Base-by-base conservation (phyloP, 2,329 filamentous ascomycete genomes). In the Monilinia fructicola region DNA sequence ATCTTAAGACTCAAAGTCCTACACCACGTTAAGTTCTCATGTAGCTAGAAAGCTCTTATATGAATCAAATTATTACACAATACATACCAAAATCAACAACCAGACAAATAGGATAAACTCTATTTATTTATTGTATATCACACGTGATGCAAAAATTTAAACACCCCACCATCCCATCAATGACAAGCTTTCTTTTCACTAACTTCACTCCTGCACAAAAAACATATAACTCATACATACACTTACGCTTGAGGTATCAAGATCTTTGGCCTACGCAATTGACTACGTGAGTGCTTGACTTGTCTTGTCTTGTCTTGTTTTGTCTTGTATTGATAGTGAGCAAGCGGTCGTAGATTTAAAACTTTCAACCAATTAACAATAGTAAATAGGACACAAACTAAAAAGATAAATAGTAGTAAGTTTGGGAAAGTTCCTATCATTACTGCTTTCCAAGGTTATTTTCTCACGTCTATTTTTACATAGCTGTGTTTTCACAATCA, bases 131-230 rank as follows among this genome's bases (percentile, higher is more conserved):
- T 12, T 4, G 18, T 31, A 48, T 10, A 58, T 5, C 16, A 18
- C 44, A 60, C 42, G 56, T 60, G 44, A 60, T 48, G 26, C 42
- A 48, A 60, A 48, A 48, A 12, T 23, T 60, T 23, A 50, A 18
- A 23, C 56, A 60, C 56, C 56, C 56, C 56, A 60, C 56, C 42
- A 60, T 60, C 42, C 56, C 56, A 60, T 28, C 56, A 60, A 60
- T 42, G 26, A 48, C 40, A 26, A 48, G 31, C 42, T 23, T 35
- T 60, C 46, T 60, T 60, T 21, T 35, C 21, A 16, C 4, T 23
- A 6, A 44, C 21, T 31, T 59, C 7, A 16, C n/a, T 23, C 14
- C 7, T 48, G 10, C 23, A 9, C 16, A n/a, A 16, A 16, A 16
- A 26, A 35, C 21, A 6, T 4, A 48, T 23, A 23, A 28, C 12